Conservation (phyloP, 2,329 filamentous ascomycete genomes). For the Sphaerostilbella broomeana region DNA sequence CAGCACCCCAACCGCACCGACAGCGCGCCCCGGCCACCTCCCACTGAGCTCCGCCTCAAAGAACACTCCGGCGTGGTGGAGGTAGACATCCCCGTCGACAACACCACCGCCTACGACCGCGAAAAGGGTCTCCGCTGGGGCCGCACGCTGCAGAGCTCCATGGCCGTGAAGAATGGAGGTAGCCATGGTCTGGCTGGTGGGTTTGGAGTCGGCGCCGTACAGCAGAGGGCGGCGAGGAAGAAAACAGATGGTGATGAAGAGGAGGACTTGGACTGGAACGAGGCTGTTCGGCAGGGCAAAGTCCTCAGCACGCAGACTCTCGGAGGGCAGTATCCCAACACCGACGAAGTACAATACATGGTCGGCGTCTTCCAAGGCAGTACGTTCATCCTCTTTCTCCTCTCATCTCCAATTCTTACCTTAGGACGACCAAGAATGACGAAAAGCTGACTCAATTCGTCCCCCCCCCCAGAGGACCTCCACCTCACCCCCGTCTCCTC, state of each 20-base stretch:
- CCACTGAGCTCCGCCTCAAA: slow-evolving; percentile 76
- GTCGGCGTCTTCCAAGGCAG: slow-evolving; percentile 82
- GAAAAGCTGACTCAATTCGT: slow-evolving; percentile 15
- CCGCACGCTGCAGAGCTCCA: slow-evolving; percentile 59
- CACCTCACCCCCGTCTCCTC: slow-evolving; percentile 80
- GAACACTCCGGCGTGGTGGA: slow-evolving; percentile 76
- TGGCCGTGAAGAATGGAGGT: slow-evolving; percentile 54
- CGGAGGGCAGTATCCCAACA: slow-evolving; percentile 69
- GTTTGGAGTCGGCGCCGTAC: slow-evolving; percentile 55
- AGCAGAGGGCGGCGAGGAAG: slow-evolving; percentile 33
- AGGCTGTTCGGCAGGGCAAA: slow-evolving; percentile 61
- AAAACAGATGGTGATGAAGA: slow-evolving; percentile 40
- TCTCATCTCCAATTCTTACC: not conserved
- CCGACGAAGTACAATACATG: slow-evolving; percentile 76
- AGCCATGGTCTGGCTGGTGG: slow-evolving; percentile 66
- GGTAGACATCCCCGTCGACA: slow-evolving; percentile 80
- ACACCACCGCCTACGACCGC: slow-evolving; percentile 69
- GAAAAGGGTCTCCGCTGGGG: slow-evolving; percentile 80
- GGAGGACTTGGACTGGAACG: slow-evolving; percentile 53
- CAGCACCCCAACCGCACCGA: slow-evolving; percentile 78
- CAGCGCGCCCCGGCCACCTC: slow-evolving; percentile 44
- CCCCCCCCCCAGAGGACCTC: slow-evolving; percentile 56
- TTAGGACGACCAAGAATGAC: slow-evolving; percentile 12
- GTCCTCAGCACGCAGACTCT: slow-evolving; percentile 77
- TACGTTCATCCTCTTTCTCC: slow-evolving; percentile 34